These are phyloP conservation scores for Nemophila menziesii DNA, from an alignment of 257 asterid species.

Conservation along the genomic window DNA sequence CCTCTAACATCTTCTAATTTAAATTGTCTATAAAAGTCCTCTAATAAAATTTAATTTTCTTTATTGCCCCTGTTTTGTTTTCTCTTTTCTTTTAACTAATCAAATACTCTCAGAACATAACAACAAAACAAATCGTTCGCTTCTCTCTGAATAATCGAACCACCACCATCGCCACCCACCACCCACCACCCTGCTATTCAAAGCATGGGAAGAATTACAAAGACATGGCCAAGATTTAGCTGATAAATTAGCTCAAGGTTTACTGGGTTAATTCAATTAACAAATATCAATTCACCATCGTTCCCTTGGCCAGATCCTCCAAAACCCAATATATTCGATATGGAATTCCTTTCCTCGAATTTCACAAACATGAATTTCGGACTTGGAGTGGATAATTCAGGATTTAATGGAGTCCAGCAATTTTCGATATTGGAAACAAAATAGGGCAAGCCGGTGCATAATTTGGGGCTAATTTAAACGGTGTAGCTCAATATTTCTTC, in stretches of 20 bases:
- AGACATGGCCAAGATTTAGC: slow-evolving; percentile 90
- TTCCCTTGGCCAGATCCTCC: slow-evolving; percentile 75
- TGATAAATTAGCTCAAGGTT: slow-evolving; percentile 82
- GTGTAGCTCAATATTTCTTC: slow-evolving; percentile 64
- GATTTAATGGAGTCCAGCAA: slow-evolving; percentile 64
- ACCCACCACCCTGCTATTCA: no score
- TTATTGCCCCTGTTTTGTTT: no score
- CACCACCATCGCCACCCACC: no score
- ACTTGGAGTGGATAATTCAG: slow-evolving; percentile 21
- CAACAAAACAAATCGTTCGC: no score
- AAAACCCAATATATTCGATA: slow-evolving; percentile 51
- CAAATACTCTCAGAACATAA: no score
- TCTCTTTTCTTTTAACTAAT: no score
- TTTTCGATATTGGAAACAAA: slow-evolving; percentile 77
- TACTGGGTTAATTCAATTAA: slow-evolving; percentile 65
- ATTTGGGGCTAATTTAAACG: slow-evolving; percentile 65
- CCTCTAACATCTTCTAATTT: no score
- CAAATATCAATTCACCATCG: slow-evolving; percentile 63
- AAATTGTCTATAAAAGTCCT: no score
- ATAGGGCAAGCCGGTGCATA: slow-evolving; percentile 90
- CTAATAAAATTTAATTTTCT: no score
- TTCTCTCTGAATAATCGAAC: no score
- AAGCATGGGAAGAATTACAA: slow-evolving; percentile 99
- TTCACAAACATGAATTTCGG: background rate
- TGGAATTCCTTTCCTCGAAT: slow-evolving; percentile 53